phyloP scores from a whole-genome alignment of 192 early-diverging fungal species.

The Entomortierella beljakovae region DNA sequence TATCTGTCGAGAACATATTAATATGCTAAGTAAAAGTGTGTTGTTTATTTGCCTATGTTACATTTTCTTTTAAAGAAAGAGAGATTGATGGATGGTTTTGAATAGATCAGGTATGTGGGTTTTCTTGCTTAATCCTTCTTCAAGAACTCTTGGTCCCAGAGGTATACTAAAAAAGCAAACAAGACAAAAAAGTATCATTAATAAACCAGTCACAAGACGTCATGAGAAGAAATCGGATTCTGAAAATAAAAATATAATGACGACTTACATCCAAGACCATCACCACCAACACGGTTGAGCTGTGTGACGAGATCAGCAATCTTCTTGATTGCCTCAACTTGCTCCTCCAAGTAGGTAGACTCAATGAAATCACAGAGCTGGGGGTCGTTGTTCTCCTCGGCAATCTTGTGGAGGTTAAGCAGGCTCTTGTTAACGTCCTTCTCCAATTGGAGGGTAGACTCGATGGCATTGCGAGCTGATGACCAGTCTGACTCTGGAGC shows the following conservation, averaged over 20 bases:
- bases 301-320: slow-evolving; percentile 67
- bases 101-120: too few relatives aligned
- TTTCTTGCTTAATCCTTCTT: too few relatives aligned
- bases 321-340: slow-evolving; percentile 67
- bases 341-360: slow-evolving; percentile 60
- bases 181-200: background rate
- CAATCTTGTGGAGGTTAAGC: slow-evolving; percentile 64
- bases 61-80: too few relatives aligned
- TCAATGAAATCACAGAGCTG: slow-evolving; percentile 69
- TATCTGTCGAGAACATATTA: too few relatives aligned
- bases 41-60: too few relatives aligned
- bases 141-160: slow-evolving; percentile 67
- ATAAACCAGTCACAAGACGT: slow-evolving; percentile 1
- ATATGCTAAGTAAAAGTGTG: too few relatives aligned
- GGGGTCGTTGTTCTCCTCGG: slow-evolving; percentile 64
- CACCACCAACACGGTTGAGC: slow-evolving; percentile 65
- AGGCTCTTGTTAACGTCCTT: slow-evolving; percentile 70
- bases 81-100: too few relatives aligned
- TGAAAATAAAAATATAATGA: background rate
- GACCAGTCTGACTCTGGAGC: slow-evolving; percentile 68
- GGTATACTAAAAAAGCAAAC: slow-evolving; percentile 46
- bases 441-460: slow-evolving; percentile 66
- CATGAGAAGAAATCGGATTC: background rate
- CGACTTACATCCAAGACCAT: slow-evolving; percentile 53
- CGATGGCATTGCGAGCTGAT: slow-evolving; percentile 68